These are phyloP conservation scores for Hypoxylon sp. DNA, from an alignment of 2,329 filamentous ascomycete genomes.

Conservation along the genomic window DNA sequence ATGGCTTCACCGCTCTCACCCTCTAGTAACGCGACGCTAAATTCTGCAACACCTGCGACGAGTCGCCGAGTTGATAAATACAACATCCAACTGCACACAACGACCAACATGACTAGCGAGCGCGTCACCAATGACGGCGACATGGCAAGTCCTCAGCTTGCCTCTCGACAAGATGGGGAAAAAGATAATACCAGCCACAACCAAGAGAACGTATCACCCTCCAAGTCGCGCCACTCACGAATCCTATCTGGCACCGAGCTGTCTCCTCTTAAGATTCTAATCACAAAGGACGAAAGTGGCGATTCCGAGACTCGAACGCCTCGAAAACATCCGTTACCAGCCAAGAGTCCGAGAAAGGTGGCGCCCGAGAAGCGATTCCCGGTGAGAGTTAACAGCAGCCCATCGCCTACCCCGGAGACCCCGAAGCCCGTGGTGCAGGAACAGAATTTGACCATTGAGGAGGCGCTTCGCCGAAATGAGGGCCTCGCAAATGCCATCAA, in stretches of 20 bases:
- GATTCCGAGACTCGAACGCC: slow-evolving; percentile 51
- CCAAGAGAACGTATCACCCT: slow-evolving; percentile 65
- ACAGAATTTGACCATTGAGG: slow-evolving; percentile 65
- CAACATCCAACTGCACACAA: slow-evolving; percentile 17
- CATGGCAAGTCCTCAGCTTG: slow-evolving; percentile 34
- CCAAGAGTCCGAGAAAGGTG: slow-evolving; percentile 59
- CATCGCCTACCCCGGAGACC: slow-evolving; percentile 41
- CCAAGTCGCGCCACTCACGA: slow-evolving; percentile 67
- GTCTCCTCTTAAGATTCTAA: slow-evolving; percentile 71
- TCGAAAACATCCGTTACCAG: slow-evolving; percentile 39
- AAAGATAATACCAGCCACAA: slow-evolving; percentile 45
- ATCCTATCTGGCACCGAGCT: slow-evolving; percentile 71
- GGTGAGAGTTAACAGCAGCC: slow-evolving; percentile 64
- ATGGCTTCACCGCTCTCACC: slow-evolving; percentile 62
- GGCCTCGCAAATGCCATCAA: slow-evolving; percentile 72
- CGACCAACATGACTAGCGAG: slow-evolving; percentile 28
- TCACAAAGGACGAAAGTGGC: slow-evolving; percentile 46
- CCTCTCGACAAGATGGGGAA: slow-evolving; percentile 39
- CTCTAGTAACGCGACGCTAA: slow-evolving; percentile 58
- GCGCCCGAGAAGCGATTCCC: slow-evolving; percentile 72
- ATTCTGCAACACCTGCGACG: slow-evolving; percentile 55
- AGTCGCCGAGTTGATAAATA: slow-evolving; percentile 50
- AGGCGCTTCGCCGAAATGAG: slow-evolving; percentile 68
- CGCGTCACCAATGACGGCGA: slow-evolving; percentile 18
- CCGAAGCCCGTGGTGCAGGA: slow-evolving; percentile 39